These are phyloP conservation scores for Termitomyces sp. DNA, from an alignment of 768 basidiomycete species.

Conservation along the genomic window DNA sequence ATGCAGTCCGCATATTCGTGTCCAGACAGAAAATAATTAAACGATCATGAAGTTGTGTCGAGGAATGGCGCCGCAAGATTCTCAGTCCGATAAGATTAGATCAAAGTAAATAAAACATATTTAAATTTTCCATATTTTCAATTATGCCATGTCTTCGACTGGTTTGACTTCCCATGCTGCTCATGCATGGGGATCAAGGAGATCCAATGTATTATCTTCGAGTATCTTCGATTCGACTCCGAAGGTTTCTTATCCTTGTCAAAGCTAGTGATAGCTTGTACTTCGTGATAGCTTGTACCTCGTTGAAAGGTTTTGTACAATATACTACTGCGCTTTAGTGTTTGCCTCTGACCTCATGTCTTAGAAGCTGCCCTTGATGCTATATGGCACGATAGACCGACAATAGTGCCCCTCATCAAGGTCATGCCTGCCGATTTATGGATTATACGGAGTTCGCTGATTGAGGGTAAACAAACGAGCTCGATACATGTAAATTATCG, in stretches of 20 bases:
- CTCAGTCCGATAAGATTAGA: too few species aligned
- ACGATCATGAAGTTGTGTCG: too few species aligned
- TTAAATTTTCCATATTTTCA: too few species aligned
- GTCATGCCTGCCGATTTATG: background rate
- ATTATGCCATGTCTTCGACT: background rate
- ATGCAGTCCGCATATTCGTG: too few species aligned
- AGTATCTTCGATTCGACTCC: background rate
- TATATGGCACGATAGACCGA: background rate
- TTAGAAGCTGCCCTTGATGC: background rate
- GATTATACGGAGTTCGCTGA: background rate
- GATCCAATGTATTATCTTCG: background rate
- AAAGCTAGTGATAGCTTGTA: background rate
- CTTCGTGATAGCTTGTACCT: background rate
- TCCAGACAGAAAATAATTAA: too few species aligned
- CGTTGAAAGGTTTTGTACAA: background rate
- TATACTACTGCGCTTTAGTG: background rate
- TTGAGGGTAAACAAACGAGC: background rate
- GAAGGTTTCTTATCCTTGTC: background rate
- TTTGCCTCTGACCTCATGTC: background rate
- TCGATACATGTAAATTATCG: background rate
- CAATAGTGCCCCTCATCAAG: background rate
- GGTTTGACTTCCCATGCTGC: background rate
- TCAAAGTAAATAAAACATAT: too few species aligned
- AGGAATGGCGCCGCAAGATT: too few species aligned
- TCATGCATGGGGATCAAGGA: background rate